Evolutionary conservation across 108 stramenopile species (phyloP).

Genomic region (Phaeodactylum tricornutum): DNA sequence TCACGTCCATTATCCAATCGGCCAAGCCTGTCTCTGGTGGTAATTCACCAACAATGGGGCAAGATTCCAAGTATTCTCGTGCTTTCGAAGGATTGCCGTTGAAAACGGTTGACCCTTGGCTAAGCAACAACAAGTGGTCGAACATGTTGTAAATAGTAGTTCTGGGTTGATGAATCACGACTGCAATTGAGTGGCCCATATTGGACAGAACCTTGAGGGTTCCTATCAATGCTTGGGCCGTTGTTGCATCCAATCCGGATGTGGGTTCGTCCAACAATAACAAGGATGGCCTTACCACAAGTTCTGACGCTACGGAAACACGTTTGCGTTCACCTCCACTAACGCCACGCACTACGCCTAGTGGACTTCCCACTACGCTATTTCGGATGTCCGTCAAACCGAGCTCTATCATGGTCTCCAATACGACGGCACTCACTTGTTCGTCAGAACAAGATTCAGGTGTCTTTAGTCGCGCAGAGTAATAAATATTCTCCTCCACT

Average conservation of each 20-base stretch:
- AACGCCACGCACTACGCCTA: slow-evolving; percentile 45
- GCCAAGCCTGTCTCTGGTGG: slow-evolving; percentile 68
- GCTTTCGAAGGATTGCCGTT: slow-evolving; percentile 32
- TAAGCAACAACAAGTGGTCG: slow-evolving; percentile 58
- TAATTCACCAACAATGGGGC: slow-evolving; percentile 24
- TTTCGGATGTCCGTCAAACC: slow-evolving; percentile 45
- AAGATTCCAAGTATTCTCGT: slow-evolving; percentile 42
- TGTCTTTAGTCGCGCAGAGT: slow-evolving; percentile 70
- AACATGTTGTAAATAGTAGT: slow-evolving; percentile 73
- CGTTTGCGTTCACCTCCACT: slow-evolving; percentile 84
- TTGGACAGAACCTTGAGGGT: slow-evolving; percentile 58
- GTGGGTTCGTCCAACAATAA: slow-evolving; percentile 79
- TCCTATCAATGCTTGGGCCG: slow-evolving; percentile 51
- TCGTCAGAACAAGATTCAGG: slow-evolving; percentile 18
- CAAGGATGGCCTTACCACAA: slow-evolving; percentile 67
- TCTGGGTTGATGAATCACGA: slow-evolving; percentile 87
- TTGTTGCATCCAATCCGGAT: slow-evolving; percentile 69
- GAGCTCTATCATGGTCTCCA: slow-evolving; percentile 46
- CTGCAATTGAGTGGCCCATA: slow-evolving; percentile 56
- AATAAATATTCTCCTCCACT: slow-evolving; percentile 71
- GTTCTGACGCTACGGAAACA: slow-evolving; percentile 67
- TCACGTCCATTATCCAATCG: slow-evolving; percentile 79
- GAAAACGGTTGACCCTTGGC: slow-evolving; percentile 52
- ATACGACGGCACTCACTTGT: slow-evolving; percentile 38
- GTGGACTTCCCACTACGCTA: slow-evolving; percentile 42